These are phyloP conservation scores for Aspergillus campestris DNA, from an alignment of 495 filamentous ascomycete species.

Conservation along the genomic window DNA sequence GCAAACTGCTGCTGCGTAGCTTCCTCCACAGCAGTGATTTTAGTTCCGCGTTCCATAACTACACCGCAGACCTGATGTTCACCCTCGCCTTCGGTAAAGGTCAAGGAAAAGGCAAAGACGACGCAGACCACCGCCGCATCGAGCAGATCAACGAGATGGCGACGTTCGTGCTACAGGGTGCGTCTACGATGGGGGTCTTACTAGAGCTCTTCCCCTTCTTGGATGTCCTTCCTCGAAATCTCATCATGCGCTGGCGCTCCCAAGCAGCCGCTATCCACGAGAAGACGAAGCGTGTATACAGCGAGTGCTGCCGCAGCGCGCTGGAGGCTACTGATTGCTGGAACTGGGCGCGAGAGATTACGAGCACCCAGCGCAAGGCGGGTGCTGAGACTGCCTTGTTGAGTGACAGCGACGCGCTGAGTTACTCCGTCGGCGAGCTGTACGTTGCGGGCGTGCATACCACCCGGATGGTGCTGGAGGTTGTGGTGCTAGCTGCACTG, in stretches of 20 bases:
- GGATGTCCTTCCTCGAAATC: constrained; percentile 14
- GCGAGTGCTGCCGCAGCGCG: background rate
- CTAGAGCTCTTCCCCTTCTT: constrained; percentile 22
- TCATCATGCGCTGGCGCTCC: constrained; percentile 16
- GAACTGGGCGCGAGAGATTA: constrained; percentile 5
- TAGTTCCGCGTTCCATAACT: constrained; percentile 9
- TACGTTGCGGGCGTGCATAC: constrained; percentile 30
- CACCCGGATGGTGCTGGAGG: constrained; percentile 22
- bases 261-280: background rate
- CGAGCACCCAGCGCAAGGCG: background rate
- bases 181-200: constrained; percentile 6
- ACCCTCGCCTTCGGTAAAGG: constrained; percentile 19
- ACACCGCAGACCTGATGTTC: constrained; percentile 14
- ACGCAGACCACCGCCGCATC: constrained; percentile 5
- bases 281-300: background rate
- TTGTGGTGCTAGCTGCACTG: constrained; percentile 28
- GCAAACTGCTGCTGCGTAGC: constrained; percentile 17
- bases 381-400: no score
- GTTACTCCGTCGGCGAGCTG: constrained; percentile 26
- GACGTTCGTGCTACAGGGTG: constrained; percentile 2
- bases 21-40: constrained; percentile 12
- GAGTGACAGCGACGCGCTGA: constrained; percentile 16
- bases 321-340: background rate
- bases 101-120: background rate
- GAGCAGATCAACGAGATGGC: constrained; percentile 12